Evolutionary conservation across 1,139 yeast genomes (phyloP), one percentile per base, ranked within the genome.

Genomic region (Blastobotrys indianensis): DNA sequence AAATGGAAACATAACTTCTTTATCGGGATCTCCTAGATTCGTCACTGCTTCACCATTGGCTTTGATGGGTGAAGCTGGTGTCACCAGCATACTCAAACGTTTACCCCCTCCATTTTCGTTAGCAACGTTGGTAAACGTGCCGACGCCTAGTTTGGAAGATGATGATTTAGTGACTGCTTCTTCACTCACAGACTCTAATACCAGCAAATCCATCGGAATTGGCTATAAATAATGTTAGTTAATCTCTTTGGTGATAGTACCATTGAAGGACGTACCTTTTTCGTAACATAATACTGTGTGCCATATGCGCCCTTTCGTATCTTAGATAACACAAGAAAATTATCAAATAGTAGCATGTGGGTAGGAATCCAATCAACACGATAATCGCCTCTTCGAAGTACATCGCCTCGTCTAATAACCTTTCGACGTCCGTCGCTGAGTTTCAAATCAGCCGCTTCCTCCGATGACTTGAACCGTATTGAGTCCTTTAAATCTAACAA

Each of bases 311-410:
- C 68, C 33, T 67, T 67, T 6, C 63, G 54, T 11, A 58, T 53
- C 46, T 85, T 94, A 2, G 92, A 79, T 6, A 87, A 73, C 20
- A 87, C 66, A 39, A 87, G 64, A 56, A 73, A 85, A 57, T 87
- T 85, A 59, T 87, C 95, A 46, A 87, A 67, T 34, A 86, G 65
- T 23, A 86, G 77, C 32, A 85, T 57, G 55, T 79, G 84, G 0
- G 68, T 60, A 2, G 62, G 63, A 3, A 68, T 59, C 72, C 71
- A 52, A 63, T 70, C 44, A 76, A 71, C 47, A 72, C 80, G 47
- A 75, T 71, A 71, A 73, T 80, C 67, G 70, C 88, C 82, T 54
- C 81, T 79, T 47, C 85, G 70, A 4, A 70, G 59, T 20, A 83
- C 74, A 40, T 76, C 77, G 1, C 92, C 94, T 17, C 83, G 69